phyloP scores from a whole-genome alignment of 345 rosid genomes.

The Hibiscus syriacus region DNA sequence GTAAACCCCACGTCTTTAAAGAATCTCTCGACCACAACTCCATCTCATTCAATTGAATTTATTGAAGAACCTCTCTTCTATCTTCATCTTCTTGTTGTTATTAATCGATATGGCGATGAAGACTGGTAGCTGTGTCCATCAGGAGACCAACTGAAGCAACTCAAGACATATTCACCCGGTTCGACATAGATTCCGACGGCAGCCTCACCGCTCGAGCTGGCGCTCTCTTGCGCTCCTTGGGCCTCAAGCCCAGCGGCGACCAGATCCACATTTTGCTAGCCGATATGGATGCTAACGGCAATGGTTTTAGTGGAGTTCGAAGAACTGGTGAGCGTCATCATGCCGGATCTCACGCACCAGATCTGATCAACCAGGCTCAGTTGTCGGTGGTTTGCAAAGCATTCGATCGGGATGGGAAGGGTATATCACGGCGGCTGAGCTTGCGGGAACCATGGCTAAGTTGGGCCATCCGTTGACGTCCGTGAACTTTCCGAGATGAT shows the following conservation, averaged over 20 bases:
- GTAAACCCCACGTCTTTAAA: constrained; percentile 12
- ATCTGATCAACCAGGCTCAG: constrained; percentile 59
- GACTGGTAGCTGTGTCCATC: constrained; percentile 22
- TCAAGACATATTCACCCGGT: constrained; percentile 75
- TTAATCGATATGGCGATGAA: neutral
- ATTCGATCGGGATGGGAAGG: neutral
- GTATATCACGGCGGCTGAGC: neutral
- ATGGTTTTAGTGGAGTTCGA: neutral
- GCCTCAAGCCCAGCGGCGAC: constrained; percentile 79
- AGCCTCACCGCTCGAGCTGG: constrained; percentile 83
- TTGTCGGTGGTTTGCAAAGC: neutral
- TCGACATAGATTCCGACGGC: constrained; percentile 88
- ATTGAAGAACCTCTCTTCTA: neutral
- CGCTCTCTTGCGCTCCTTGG: constrained; percentile 80
- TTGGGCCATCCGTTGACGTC: constrained; percentile 72
- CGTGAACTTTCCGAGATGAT: constrained; percentile 77
- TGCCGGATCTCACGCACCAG: constrained; percentile 65
- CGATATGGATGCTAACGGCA: neutral
- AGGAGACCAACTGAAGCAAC: constrained; percentile 57
- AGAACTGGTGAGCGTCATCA: constrained; percentile 20
- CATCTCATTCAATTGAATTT: neutral
- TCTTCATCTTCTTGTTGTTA: neutral
- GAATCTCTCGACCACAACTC: constrained; percentile 6
- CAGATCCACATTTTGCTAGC: constrained; percentile 34
- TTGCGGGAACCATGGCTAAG: constrained; percentile 53